phyloP scores from a whole-genome alignment of 371 early-diverging fungal genomes.

The Rozella allomycis region DNA sequence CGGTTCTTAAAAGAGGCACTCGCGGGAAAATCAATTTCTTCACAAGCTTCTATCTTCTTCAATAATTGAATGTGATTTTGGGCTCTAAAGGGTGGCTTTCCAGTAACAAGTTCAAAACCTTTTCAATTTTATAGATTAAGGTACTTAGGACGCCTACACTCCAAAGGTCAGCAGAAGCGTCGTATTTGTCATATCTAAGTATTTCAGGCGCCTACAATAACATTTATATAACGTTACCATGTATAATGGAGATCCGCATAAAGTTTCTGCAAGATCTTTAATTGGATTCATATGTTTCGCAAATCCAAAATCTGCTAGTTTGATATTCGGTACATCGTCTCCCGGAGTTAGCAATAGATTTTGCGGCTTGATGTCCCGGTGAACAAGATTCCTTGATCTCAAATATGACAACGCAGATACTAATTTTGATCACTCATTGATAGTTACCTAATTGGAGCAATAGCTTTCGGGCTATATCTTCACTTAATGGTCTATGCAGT shows the following conservation, averaged over 20 bases:
- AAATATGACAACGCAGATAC: slow-evolving; percentile 67
- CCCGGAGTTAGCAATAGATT: slow-evolving; percentile 9
- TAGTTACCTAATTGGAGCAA: slow-evolving; percentile 52
- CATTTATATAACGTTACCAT: too few species aligned
- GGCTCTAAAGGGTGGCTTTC: slow-evolving; percentile 76
- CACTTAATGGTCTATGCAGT: slow-evolving; percentile 33
- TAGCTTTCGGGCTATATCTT: slow-evolving; percentile 53
- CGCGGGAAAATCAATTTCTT: slow-evolving; percentile 71
- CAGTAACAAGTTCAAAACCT: slow-evolving; percentile 79
- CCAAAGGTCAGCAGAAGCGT: slow-evolving; percentile 89
- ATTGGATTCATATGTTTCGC: slow-evolving; percentile 60
- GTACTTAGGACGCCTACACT: slow-evolving; percentile 81
- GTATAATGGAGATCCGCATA: slow-evolving; percentile 85
- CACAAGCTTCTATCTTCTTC: slow-evolving; percentile 54
- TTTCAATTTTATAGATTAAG: too few species aligned
- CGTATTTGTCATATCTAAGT: slow-evolving; percentile 68
- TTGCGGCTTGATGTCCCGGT: slow-evolving; percentile 91
- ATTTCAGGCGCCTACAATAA: too few species aligned
- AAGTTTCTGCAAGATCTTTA: slow-evolving; percentile 59
- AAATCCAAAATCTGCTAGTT: slow-evolving; percentile 93
- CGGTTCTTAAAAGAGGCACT: too few species aligned
- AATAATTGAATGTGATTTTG: slow-evolving; percentile 74
- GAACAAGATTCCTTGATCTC: slow-evolving; percentile 60
- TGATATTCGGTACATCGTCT: slow-evolving; percentile 39
- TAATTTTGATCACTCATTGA: slow-evolving; percentile 2